Base-by-base conservation (phyloP, 1,139 yeast genomes). In the Blastobotrys raffinosifermentans region DNA sequence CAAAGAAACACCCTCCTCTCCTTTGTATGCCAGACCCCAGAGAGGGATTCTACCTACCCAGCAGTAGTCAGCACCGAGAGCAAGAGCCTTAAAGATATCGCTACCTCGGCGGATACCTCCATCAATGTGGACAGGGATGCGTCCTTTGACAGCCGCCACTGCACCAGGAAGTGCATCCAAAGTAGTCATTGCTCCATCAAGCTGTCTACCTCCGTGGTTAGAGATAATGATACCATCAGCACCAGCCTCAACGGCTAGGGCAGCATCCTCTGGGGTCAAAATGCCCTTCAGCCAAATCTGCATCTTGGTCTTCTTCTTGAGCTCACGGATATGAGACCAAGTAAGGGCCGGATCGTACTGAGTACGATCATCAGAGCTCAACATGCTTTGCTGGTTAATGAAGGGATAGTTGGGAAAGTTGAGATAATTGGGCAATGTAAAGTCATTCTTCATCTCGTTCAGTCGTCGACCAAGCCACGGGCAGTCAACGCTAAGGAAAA, bases 161-260 rank as follows among this genome's bases (percentile, higher is more conserved):
- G 77, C 67, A 46, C 75, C 80, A 1, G 77, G 75, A 36, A 77
- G 63, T 2, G 76, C 72, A 53, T 77, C 81, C 32, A 77, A 57
- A 5, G 83, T 78, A 0, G 81, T 72, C 51, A 67, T 65, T 1
- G 78, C 67, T 40, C 68, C 73, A 46, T 77, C 83, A 34, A 77
- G 64, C 53, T 77, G 83, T 38, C 83, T 60, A 15, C 83, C 83
- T 23, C 84, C 84, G 50, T 77, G 83, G 52, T 77, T 77, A n/a
- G 81, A 75, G 26, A 77, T 62, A 25, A 76, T 70, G 36, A 75
- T 70, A 7, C 80, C 81, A 29, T 70, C 72, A 7, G 72, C 67
- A 0, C 77, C 76, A 38, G 69, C 52, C 41, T 73, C 70, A 4
- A 74, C 71, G 11, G 76, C 77, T 41, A 55, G 58, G 31, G 72